phyloP scores from a whole-genome alignment of 2,329 filamentous ascomycete species.

The Alternaria sp. region DNA sequence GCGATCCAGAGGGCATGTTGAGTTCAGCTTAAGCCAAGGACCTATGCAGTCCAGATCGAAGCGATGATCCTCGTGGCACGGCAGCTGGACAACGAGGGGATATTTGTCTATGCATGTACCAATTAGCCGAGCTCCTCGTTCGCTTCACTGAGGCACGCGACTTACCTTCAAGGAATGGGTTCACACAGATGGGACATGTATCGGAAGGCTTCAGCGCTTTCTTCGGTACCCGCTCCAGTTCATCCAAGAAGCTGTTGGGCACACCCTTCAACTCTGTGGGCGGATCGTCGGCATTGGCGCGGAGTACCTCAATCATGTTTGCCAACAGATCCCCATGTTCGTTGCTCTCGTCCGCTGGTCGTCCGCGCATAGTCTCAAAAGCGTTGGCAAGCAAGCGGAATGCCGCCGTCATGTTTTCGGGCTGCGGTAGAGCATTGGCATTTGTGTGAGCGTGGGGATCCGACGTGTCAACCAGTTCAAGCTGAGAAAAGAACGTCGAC shows the following conservation, averaged over 20 bases:
- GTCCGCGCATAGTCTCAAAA: conserved; percentile 64
- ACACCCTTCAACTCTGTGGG: conserved; percentile 68
- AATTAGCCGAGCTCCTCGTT: conserved; percentile 25
- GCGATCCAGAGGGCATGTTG: conserved; percentile 70
- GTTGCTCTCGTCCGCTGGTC: conserved; percentile 41
- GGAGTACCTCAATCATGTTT: conserved; percentile 64
- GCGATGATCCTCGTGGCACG: conserved; percentile 68
- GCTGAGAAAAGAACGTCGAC: conserved; percentile 70
- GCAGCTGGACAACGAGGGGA: conserved; percentile 69
- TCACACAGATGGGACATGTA: conserved; percentile 67
- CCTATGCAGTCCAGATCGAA: conserved; percentile 72
- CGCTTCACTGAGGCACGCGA: conserved; percentile 4
- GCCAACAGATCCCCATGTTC: conserved; percentile 56
- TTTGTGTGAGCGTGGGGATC: conserved; percentile 61
- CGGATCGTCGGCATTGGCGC: conserved; percentile 65
- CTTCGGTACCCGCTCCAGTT: conserved; percentile 66
- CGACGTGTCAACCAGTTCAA: conserved; percentile 65
- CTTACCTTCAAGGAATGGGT: conserved; percentile 66
- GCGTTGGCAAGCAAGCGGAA: conserved; percentile 68
- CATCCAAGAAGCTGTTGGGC: conserved; percentile 67
- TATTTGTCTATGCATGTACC: conserved; percentile 57
- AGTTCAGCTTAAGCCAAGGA: conserved; percentile 70
- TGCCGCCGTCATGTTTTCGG: conserved; percentile 67
- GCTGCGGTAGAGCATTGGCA: conserved; percentile 66
- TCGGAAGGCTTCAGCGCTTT: conserved; percentile 62